These are phyloP conservation scores for Xylariaceae sp. DNA, from an alignment of 2,329 filamentous ascomycete genomes.

Conservation along the genomic window DNA sequence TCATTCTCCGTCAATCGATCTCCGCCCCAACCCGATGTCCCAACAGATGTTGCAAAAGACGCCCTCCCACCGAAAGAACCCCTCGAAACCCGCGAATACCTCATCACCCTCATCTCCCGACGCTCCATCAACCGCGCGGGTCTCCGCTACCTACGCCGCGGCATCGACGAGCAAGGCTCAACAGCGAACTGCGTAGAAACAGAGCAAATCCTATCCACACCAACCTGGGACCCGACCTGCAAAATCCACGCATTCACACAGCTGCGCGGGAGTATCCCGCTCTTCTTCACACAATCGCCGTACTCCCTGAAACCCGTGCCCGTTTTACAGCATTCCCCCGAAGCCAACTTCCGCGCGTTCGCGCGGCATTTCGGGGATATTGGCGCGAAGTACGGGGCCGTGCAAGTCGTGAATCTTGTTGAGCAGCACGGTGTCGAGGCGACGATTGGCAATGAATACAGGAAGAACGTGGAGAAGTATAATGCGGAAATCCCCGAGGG, in stretches of 20 bases:
- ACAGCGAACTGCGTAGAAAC: constrained; percentile 91
- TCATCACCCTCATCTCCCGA: constrained; percentile 89
- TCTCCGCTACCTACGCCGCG: constrained; percentile 81
- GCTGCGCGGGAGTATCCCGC: constrained; percentile 80
- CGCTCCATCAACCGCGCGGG: constrained; percentile 82
- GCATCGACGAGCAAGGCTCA: constrained; percentile 83
- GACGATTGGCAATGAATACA: constrained; percentile 71
- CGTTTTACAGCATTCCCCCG: constrained; percentile 71
- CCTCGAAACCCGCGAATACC: constrained; percentile 41
- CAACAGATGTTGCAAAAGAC: constrained; percentile 27
- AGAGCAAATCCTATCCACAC: constrained; percentile 80
- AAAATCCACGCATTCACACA: constrained; percentile 82
- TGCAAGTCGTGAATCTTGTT: constrained; percentile 79
- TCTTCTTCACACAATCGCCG: constrained; percentile 92
- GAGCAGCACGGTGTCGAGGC: constrained; percentile 83
- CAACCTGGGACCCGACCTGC: constrained; percentile 58
- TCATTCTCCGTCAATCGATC: constrained; percentile 67
- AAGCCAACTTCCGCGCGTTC: constrained; percentile 74
- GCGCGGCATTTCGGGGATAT: constrained; percentile 72
- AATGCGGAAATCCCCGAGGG: constrained; percentile 56
- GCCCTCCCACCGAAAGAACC: too few species aligned
- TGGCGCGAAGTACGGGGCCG: constrained; percentile 61
- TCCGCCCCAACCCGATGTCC: constrained; percentile 47
- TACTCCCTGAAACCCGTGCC: constrained; percentile 89
- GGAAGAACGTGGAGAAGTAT: constrained; percentile 59